A percentile compares a stretch with the other conserved stretches of the same genome.
Conservation (phyloP, 2,329 filamentous ascomycete species). For the Fusarium siculi region DNA sequence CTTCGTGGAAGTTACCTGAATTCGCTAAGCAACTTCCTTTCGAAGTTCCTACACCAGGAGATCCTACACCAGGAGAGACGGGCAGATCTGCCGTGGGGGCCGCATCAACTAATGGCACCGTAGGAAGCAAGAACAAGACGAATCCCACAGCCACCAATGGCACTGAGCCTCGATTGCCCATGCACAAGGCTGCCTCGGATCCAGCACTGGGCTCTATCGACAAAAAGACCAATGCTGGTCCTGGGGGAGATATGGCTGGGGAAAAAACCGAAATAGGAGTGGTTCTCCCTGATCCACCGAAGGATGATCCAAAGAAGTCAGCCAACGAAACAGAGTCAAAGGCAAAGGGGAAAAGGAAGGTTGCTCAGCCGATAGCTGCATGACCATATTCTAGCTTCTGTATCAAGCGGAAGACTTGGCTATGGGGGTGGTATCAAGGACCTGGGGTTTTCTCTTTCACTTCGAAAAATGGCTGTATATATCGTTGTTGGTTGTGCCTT, state of each 20-base stretch:
- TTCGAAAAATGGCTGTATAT: neutral
- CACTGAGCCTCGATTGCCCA: neutral
- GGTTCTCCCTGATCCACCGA: neutral
- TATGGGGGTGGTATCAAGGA: neutral
- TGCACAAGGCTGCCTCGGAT: neutral
- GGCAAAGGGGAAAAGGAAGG: neutral
- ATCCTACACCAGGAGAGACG: neutral
- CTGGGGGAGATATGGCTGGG: neutral
- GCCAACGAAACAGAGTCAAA: neutral
- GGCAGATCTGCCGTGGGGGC: neutral
- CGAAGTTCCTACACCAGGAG: neutral
- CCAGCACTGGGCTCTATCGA: neutral
- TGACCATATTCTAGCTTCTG: neutral
- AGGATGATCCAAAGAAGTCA: neutral
- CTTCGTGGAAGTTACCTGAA: neutral
- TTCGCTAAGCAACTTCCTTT: neutral
- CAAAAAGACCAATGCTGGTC: neutral
- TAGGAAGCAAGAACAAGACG: neutral
- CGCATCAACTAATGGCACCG: neutral
- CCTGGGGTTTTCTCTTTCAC: neutral
- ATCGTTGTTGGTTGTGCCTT: neutral
- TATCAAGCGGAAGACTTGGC: neutral
- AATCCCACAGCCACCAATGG: neutral
- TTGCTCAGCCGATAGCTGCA: neutral
- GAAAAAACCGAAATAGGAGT: neutral